Base-by-base conservation (phyloP, 805 yeast species). In the Wickerhamiella domercqiae region DNA sequence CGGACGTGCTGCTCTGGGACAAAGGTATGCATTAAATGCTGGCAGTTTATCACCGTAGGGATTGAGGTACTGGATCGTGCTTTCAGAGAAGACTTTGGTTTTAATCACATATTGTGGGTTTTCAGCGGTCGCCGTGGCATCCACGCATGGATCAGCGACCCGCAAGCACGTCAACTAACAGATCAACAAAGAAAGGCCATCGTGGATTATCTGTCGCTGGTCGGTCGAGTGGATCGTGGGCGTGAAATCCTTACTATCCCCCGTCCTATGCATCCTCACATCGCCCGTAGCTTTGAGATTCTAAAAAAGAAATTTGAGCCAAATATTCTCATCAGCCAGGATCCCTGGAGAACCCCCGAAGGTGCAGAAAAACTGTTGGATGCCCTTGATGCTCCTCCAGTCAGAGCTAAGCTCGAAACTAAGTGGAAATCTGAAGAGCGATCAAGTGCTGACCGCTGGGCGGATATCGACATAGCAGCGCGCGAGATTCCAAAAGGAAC, bases 111-210 rank as follows among this genome's bases (percentile, higher is more conserved):
- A 53, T 64, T 90, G 35, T 90, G 97, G 97, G 94, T 87, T 3
- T 90, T 82, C 53, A 83, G 95, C 1, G 98, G 98, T 34, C 78
- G 98, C 66, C 80, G 98, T 70, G 98, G 98, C 57, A 94, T 93
- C 13, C 98, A 90, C 66, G 93, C 97, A 52, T 90, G 98, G 98
- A 68, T 90, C 18, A 80, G 94, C 57, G 98, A 90, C 54, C 59
- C 68, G 39, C 63, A 86, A 34, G 95, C 96, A 1, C 63, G 96
- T 39, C 50, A 55, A 1, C 57, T 90, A 43, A 78, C 72, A 44
- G 97, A 90, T 55, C 50, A 63, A 4, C 71, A 73, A 42, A 70
- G 98, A 50, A 67, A 78, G 49, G 73, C 93, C 3, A 70, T 90
- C 9, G 76, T 86, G 22, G 86, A 81, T 47, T 90, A 90, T 54